These are phyloP conservation scores for Penicillium decumbens DNA, from an alignment of 2,329 filamentous ascomycete species.

Conservation along the genomic window DNA sequence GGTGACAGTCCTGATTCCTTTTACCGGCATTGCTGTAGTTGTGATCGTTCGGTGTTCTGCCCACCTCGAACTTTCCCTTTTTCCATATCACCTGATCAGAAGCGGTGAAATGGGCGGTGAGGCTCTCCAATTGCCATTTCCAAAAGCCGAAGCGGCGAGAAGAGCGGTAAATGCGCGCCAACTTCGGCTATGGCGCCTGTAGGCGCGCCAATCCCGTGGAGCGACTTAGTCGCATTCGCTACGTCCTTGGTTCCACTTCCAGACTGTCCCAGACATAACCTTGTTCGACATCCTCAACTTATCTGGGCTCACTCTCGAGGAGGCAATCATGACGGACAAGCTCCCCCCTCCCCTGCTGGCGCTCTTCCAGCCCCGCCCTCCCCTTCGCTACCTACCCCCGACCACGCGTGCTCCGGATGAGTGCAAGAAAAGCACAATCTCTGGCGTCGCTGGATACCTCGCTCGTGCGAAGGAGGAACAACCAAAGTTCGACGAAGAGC, in stretches of 20 bases:
- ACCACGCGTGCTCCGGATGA: slow-evolving; percentile 78
- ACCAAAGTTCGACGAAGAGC: slow-evolving; percentile 60
- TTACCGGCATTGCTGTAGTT: slow-evolving; percentile 40
- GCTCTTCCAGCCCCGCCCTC: slow-evolving; percentile 91
- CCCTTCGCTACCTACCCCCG: slow-evolving; percentile 81
- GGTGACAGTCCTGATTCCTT: slow-evolving; percentile 51
- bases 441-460: slow-evolving; percentile 70
- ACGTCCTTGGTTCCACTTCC: background rate
- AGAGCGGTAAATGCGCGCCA: slow-evolving; percentile 9
- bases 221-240: background rate
- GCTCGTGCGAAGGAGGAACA: slow-evolving; percentile 62
- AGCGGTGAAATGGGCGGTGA: background rate
- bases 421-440: slow-evolving; percentile 67
- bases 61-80: slow-evolving; percentile 21
- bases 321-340: slow-evolving; percentile 79
- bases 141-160: slow-evolving; percentile 1
- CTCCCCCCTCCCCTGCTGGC: slow-evolving; percentile 86
- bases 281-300: background rate
- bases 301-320: background rate
- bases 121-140: background rate
- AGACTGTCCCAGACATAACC: background rate
- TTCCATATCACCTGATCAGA: slow-evolving; percentile 15
- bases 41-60: slow-evolving; percentile 3
- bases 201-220: background rate
- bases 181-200: slow-evolving; percentile 24